Evolutionary conservation across 2,329 filamentous ascomycete species (phyloP).

Genomic region (Cytospora piceicola): DNA sequence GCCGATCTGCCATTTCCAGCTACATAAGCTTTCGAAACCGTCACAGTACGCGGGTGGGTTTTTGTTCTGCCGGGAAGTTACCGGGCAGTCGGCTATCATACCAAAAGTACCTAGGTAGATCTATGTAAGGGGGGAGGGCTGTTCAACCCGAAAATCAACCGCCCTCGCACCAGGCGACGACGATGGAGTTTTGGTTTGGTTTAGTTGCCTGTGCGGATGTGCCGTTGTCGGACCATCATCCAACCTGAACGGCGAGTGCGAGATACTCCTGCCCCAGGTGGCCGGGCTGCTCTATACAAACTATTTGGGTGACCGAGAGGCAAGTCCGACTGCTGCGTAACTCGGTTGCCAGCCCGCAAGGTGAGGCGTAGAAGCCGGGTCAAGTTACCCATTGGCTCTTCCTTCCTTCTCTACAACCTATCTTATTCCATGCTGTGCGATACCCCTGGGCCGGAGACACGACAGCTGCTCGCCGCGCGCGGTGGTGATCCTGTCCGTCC

Average conservation of each 20-base stretch:
- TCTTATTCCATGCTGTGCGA: conserved; percentile 1
- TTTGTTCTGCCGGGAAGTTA: neutral
- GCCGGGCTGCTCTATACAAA: neutral
- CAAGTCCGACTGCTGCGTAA: conserved; percentile 15
- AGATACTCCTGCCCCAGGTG: neutral
- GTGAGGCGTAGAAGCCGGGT: neutral
- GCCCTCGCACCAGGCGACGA: neutral
- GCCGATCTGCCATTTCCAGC: neutral
- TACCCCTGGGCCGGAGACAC: neutral
- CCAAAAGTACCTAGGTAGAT: neutral
- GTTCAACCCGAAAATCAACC: neutral
- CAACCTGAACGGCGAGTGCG: neutral
- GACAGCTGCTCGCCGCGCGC: neutral
- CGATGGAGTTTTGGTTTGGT: neutral
- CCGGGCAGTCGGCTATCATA: neutral
- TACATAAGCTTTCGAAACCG: neutral
- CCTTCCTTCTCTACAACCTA: neutral
- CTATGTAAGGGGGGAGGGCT: neutral
- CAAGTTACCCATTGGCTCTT: neutral
- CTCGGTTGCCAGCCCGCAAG: neutral
- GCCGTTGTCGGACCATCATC: neutral
- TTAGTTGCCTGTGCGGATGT: neutral
- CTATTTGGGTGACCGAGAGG: conserved; percentile 12
- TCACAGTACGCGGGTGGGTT: neutral
- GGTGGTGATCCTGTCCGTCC: neutral